These are phyloP conservation scores for Russula earlei DNA, from an alignment of 768 basidiomycete genomes.

Conservation along the genomic window DNA sequence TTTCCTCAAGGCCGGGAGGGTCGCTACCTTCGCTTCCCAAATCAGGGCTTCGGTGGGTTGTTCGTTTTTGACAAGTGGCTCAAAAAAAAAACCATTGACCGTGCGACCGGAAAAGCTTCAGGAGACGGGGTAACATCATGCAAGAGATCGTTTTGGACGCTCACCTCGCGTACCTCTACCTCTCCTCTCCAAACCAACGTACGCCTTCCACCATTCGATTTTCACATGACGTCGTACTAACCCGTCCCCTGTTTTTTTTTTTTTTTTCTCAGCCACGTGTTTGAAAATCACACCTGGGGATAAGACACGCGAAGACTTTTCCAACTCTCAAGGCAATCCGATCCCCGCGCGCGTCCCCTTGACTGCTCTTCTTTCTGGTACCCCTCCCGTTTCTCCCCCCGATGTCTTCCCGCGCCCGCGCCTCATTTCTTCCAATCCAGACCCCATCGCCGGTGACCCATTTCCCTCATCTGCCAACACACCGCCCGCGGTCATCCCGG, in stretches of 20 bases:
- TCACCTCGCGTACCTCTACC: constrained; percentile 40
- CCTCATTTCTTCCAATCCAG: constrained; percentile 18
- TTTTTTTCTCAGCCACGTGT: constrained; percentile 33
- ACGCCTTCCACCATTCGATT: constrained; percentile 21
- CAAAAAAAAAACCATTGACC: background rate
- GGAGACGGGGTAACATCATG: constrained; percentile 60
- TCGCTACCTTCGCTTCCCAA: constrained; percentile 10
- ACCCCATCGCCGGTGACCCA: constrained; percentile 34
- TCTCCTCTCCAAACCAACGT: constrained; percentile 41
- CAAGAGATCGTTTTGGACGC: constrained; percentile 49
- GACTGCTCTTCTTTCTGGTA: constrained; percentile 43
- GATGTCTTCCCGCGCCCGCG: background rate
- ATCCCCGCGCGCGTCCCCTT: constrained; percentile 49
- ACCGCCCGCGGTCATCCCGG: constrained; percentile 30
- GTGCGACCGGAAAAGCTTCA: constrained; percentile 26
- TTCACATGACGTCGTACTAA: background rate
- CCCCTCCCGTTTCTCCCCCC: background rate
- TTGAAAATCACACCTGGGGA: constrained; percentile 54
- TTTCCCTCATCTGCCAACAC: constrained; percentile 28
- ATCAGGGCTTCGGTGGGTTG: constrained; percentile 7
- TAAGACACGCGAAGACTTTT: constrained; percentile 29
- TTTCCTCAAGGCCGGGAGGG: constrained; percentile 16
- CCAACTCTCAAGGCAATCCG: constrained; percentile 38
- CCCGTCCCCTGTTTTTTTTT: background rate
- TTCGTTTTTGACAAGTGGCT: background rate